phyloP scores from a whole-genome alignment of 768 basidiomycete species.

The Termitomyces sp. region DNA sequence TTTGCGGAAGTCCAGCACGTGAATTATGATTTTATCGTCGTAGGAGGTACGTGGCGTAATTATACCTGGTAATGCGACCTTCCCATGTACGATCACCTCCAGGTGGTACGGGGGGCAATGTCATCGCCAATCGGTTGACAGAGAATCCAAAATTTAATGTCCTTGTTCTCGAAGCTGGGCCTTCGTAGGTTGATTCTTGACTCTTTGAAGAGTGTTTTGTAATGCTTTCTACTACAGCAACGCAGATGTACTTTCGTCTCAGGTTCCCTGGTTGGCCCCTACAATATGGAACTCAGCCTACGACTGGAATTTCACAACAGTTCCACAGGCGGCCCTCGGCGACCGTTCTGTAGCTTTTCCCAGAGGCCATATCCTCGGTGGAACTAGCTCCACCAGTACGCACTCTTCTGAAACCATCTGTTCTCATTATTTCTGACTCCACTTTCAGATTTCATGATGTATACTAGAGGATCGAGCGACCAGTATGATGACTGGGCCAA shows the following conservation, averaged over 20 bases:
- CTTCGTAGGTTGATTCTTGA: constrained; percentile 6
- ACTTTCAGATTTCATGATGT: constrained; percentile 17
- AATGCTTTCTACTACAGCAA: not conserved
- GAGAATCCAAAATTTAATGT: constrained; percentile 13
- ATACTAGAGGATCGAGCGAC: constrained; percentile 19
- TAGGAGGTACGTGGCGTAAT: constrained; percentile 16
- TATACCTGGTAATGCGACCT: not conserved
- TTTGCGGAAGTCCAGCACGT: not conserved
- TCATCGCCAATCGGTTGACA: constrained; percentile 16
- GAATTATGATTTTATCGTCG: constrained; percentile 20
- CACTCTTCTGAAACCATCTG: not conserved
- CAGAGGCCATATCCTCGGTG: constrained; percentile 28
- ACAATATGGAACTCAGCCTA: constrained; percentile 12
- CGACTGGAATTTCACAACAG: constrained; percentile 35
- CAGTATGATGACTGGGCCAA: constrained; percentile 28
- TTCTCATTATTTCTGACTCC: not conserved
- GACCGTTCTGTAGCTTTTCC: constrained; percentile 20
- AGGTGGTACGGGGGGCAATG: constrained; percentile 20
- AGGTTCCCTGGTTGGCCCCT: constrained; percentile 15
- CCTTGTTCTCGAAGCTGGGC: constrained; percentile 16
- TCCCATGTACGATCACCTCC: not conserved
- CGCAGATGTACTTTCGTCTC: not conserved
- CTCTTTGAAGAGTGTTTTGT: not conserved
- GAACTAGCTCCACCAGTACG: constrained; percentile 28
- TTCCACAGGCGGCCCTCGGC: constrained; percentile 24